Percentiles rank a stretch among this genome's conserved stretches.
Evolutionary conservation across 768 basidiomycete genomes (phyloP).

Genomic region (Amanita polypyramis): DNA sequence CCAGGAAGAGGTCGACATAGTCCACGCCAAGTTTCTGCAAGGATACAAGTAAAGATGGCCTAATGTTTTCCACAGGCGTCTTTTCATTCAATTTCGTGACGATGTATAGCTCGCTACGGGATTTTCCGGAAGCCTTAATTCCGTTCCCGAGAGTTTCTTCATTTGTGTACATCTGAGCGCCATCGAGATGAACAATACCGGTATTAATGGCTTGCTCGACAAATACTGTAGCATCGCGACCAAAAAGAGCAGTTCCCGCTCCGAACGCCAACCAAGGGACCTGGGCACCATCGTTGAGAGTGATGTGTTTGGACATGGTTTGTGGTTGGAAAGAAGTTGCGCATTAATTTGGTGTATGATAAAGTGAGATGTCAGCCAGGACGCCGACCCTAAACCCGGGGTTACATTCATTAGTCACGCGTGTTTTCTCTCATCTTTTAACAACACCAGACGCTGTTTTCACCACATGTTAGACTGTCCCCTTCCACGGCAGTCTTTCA

Average conservation of each 20-base stretch:
- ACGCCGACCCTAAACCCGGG: conserved; percentile 37
- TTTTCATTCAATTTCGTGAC: conserved; percentile 47
- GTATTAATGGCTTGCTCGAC: conserved; percentile 40
- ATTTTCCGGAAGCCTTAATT: conserved; percentile 36
- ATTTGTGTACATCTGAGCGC: conserved; percentile 51
- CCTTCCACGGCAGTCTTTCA: conserved; percentile 33
- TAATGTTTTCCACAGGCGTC: conserved; percentile 33
- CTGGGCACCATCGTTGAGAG: conserved; percentile 43
- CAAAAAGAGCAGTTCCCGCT: conserved; percentile 44
- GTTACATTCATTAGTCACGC: conserved; percentile 10
- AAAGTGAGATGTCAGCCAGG: no score
- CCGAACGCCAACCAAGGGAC: conserved; percentile 55
- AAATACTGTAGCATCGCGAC: conserved; percentile 29
- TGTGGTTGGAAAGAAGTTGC: neutral
- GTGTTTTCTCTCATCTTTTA: conserved; percentile 42
- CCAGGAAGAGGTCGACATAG: conserved; percentile 53
- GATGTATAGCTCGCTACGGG: conserved; percentile 48
- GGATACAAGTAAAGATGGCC: conserved; percentile 37
- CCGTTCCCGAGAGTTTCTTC: conserved; percentile 43
- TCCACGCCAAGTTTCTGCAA: conserved; percentile 41
- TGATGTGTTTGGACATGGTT: conserved; percentile 13
- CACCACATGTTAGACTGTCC: conserved; percentile 49
- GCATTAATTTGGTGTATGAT: no score
- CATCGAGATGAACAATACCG: conserved; percentile 52
- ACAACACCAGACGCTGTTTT: conserved; percentile 44